Percentiles rank a stretch among this genome's conserved stretches.
Evolutionary conservation across 1,139 yeast genomes (phyloP).

Genomic region (Yamadazyma oceani): DNA sequence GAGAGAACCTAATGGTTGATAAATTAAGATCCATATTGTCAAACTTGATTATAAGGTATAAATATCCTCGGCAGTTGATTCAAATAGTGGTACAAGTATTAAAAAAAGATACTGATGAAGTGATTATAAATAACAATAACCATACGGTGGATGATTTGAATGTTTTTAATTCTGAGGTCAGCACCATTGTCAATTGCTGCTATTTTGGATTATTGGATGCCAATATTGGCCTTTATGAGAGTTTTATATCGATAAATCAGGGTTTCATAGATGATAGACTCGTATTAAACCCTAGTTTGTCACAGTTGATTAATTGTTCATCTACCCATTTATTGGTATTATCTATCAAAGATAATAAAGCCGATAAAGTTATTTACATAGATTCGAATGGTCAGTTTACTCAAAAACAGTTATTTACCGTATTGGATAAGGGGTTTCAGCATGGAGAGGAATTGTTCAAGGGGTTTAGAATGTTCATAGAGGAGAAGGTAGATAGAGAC

Average conservation of each 20-base stretch:
- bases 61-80: conserved; percentile 80
- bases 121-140: conserved; percentile 41
- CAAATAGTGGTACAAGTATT: conserved; percentile 81
- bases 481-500: conserved; percentile 50
- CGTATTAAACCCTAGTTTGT: conserved; percentile 44
- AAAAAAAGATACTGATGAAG: conserved; percentile 30
- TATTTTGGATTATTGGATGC: conserved; percentile 78
- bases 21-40: conserved; percentile 63
- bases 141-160: conserved; percentile 25
- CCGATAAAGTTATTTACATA: conserved; percentile 56
- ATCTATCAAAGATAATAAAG: conserved; percentile 51
- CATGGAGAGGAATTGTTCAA: conserved; percentile 47
- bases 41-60: conserved; percentile 59
- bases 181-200: conserved; percentile 71
- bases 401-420: conserved; percentile 51
- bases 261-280: conserved; percentile 25
- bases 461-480: conserved; percentile 46
- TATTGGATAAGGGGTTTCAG: conserved; percentile 47
- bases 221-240: conserved; percentile 63
- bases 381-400: conserved; percentile 75
- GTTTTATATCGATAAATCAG: conserved; percentile 54
- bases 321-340: conserved; percentile 72
- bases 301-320: conserved; percentile 39
- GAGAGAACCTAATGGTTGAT: conserved; percentile 78
- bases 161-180: conserved; percentile 55